Evolutionary conservation across 441 rosid species (phyloP).

Genomic region (Melastoma candidum): DNA sequence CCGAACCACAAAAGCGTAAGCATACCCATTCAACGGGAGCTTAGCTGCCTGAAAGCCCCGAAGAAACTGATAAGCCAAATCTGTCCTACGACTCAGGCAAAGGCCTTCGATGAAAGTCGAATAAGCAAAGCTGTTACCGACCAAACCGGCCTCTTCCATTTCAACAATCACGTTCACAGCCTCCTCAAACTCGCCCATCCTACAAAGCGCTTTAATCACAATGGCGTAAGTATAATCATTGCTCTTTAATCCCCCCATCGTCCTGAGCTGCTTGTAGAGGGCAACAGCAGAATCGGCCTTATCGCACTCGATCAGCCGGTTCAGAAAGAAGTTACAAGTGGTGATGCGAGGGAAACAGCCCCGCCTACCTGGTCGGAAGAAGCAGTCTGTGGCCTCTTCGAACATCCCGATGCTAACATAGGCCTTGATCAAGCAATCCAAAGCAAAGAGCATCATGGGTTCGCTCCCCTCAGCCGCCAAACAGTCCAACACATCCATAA

Average conservation of each 20-base stretch:
- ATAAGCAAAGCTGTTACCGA: conserved; percentile 33
- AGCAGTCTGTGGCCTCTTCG: conserved; percentile 43
- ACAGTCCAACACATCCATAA: conserved; percentile 32
- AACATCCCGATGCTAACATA: conserved; percentile 42
- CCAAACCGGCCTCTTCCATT: conserved; percentile 37
- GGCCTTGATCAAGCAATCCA: conserved; percentile 46
- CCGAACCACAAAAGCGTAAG: conserved; percentile 35
- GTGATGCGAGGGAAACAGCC: conserved; percentile 35
- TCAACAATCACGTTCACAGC: conserved; percentile 29
- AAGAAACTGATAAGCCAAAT: conserved; percentile 32
- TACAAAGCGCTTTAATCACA: conserved; percentile 53
- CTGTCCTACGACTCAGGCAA: conserved; percentile 32
- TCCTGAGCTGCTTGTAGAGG: conserved; percentile 36
- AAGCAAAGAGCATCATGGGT: conserved; percentile 18
- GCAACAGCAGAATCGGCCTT: conserved; percentile 34
- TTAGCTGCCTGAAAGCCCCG: conserved; percentile 14
- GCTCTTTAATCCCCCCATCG: conserved; percentile 31
- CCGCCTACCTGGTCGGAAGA: conserved; percentile 27
- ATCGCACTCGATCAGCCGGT: conserved; percentile 32
- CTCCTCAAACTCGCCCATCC: conserved; percentile 39
- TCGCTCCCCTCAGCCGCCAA: conserved; percentile 17
- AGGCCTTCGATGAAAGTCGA: conserved; percentile 56
- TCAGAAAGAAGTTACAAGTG: conserved; percentile 58
- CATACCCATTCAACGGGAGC: conserved; percentile 26
- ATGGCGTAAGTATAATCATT: conserved; percentile 47